phyloP scores from a whole-genome alignment of 2,329 filamentous ascomycete species.

The Fusarium sambucinum region DNA sequence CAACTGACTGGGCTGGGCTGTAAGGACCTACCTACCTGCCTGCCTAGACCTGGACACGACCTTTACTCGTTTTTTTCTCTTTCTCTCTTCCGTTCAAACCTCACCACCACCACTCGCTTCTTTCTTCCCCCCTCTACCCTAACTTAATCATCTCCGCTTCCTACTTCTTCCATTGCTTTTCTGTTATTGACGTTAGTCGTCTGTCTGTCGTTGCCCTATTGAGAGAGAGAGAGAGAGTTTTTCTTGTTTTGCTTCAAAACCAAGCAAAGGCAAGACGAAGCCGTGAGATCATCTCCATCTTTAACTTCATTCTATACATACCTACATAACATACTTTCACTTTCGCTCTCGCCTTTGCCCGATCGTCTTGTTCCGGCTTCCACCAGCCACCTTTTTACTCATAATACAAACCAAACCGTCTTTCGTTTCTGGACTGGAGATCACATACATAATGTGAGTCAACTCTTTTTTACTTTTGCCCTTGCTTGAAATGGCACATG shows the following conservation, averaged over 20 bases:
- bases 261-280: slow-evolving; percentile 1
- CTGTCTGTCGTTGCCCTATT: slow-evolving; percentile 18
- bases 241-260: slow-evolving; percentile 4
- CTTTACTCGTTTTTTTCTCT: slow-evolving; percentile 26
- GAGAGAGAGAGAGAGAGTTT: slow-evolving; percentile 6
- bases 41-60: slow-evolving; percentile 10
- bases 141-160: slow-evolving; percentile 41
- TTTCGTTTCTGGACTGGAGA: slow-evolving; percentile 45
- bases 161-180: slow-evolving; percentile 38
- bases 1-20: slow-evolving; percentile 8
- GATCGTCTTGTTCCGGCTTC: slow-evolving; percentile 41
- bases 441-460: slow-evolving; percentile 53
- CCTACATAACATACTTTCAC: slow-evolving; percentile 36
- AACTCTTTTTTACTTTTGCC: slow-evolving; percentile 44
- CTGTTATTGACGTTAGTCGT: slow-evolving; percentile 38
- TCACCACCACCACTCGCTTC: slow-evolving; percentile 37
- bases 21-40: neutral
- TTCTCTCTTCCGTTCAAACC: slow-evolving; percentile 42
- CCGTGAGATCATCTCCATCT: slow-evolving; percentile 23
- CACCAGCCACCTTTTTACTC: slow-evolving; percentile 44
- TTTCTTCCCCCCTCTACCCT: slow-evolving; percentile 25
- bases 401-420: slow-evolving; percentile 45
- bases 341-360: slow-evolving; percentile 40
- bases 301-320: slow-evolving; percentile 28
- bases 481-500: slow-evolving; percentile 45